A percentile compares a stretch with the other conserved stretches of the same genome.
Evolutionary conservation across 2,329 filamentous ascomycete genomes (phyloP).

Genomic region (Verticillium albo-atrum): DNA sequence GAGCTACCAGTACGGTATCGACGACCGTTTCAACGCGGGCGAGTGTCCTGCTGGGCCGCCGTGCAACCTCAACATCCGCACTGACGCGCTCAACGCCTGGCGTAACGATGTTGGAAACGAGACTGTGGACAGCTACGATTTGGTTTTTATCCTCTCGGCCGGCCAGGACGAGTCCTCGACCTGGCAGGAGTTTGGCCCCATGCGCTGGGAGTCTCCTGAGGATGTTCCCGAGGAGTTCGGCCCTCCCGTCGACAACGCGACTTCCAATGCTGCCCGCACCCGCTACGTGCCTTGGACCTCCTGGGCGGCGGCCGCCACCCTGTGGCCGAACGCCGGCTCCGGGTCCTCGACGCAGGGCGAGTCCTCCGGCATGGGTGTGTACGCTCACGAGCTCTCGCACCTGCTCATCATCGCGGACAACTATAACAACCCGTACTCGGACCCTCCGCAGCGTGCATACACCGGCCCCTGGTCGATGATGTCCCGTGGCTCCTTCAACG

Average conservation of each 20-base stretch:
- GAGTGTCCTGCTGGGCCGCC: conserved; percentile 36
- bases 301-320: conserved; percentile 44
- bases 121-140: conserved; percentile 41
- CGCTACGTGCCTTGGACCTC: conserved; percentile 50
- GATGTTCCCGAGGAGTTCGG: conserved; percentile 45
- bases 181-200: conserved; percentile 54
- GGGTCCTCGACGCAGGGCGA: conserved; percentile 50
- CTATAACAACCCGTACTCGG: conserved; percentile 49
- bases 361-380: conserved; percentile 47
- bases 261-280: conserved; percentile 41
- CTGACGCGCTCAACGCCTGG: conserved; percentile 44
- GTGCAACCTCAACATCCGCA: conserved; percentile 43
- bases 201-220: conserved; percentile 42
- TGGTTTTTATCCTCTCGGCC: conserved; percentile 49
- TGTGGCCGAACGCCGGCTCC: conserved; percentile 49
- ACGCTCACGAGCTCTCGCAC: conserved; percentile 49
- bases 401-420: conserved; percentile 49
- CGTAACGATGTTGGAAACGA: conserved; percentile 44
- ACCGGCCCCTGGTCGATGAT: conserved; percentile 51
- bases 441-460: conserved; percentile 39
- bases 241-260: conserved; percentile 27
- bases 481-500: conserved; percentile 46
- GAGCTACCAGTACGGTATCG: conserved; percentile 46
- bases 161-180: conserved; percentile 51
- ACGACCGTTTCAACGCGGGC: conserved; percentile 41